Evolutionary conservation across 2,329 filamentous ascomycete genomes (phyloP).

Genomic region (Ophiostoma piceae): DNA sequence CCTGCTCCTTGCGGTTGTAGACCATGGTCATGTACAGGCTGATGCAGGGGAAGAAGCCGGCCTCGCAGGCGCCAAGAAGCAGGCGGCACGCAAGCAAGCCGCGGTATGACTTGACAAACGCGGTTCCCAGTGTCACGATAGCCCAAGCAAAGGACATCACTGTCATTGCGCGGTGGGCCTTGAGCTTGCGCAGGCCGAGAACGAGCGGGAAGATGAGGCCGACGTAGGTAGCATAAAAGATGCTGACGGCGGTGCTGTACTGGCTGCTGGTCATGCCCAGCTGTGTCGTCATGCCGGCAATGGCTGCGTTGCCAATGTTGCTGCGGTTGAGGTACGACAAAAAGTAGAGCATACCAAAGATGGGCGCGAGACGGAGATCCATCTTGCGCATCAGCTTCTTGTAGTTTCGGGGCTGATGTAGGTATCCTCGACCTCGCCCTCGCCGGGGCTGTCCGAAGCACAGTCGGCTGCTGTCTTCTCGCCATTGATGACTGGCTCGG

Average conservation of each 20-base stretch:
- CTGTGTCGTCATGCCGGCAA: conserved; percentile 46
- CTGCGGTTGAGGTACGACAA: conserved; percentile 61
- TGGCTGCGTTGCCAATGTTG: conserved; percentile 18
- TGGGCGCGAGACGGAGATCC: neutral
- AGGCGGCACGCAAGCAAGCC: neutral
- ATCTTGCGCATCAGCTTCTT: neutral
- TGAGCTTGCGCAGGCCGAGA: neutral
- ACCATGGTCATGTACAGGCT: neutral
- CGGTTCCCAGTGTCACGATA: neutral
- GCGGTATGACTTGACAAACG: neutral
- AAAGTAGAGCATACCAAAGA: conserved; percentile 47
- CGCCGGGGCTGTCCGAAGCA: neutral
- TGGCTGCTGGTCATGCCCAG: conserved; percentile 45
- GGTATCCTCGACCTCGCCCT: neutral
- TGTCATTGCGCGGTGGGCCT: neutral
- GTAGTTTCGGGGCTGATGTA: neutral
- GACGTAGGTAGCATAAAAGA: neutral
- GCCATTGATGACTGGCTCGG: neutral
- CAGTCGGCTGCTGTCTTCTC: neutral
- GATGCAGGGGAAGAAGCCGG: neutral
- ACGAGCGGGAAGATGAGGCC: neutral
- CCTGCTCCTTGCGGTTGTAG: neutral
- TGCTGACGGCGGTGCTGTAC: neutral
- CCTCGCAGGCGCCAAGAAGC: neutral
- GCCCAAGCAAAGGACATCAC: neutral